Evolutionary conservation across 1,284 basidiomycete species (phyloP).

Genomic region (Microbotryum scabiosae): DNA sequence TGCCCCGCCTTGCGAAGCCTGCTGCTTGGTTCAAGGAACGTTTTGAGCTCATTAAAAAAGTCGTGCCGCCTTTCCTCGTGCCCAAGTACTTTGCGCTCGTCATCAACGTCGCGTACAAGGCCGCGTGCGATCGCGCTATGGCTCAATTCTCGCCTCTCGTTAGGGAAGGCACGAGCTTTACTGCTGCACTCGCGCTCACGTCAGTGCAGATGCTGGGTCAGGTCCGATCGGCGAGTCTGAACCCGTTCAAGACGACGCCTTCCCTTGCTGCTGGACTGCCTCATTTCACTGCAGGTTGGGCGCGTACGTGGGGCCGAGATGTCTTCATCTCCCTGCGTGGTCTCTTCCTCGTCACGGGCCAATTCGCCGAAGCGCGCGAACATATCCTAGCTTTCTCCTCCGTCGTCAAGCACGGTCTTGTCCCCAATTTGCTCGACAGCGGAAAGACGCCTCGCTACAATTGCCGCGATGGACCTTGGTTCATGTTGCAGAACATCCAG

Average conservation of each 20-base stretch:
- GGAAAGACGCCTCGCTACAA: slow-evolving; percentile 55
- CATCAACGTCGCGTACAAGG: slow-evolving; percentile 81
- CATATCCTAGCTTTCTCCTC: slow-evolving; percentile 63
- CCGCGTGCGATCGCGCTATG: slow-evolving; percentile 64
- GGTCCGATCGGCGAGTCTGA: slow-evolving; percentile 77
- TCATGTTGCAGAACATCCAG: slow-evolving; percentile 97
- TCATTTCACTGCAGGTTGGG: slow-evolving; percentile 84
- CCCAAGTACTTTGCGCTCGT: slow-evolving; percentile 90
- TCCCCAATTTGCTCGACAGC: slow-evolving; percentile 68
- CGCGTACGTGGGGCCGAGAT: slow-evolving; percentile 92
- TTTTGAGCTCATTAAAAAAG: slow-evolving; percentile 64
- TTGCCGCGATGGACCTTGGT: slow-evolving; percentile 89
- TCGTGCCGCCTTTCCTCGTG: slow-evolving; percentile 72
- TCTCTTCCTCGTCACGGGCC: slow-evolving; percentile 83
- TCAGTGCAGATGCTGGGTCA: slow-evolving; percentile 86
- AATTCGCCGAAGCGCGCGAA: slow-evolving; percentile 69
- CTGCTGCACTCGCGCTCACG: slow-evolving; percentile 74
- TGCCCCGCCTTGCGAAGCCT: slow-evolving; percentile 61
- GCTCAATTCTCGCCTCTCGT: slow-evolving; percentile 83
- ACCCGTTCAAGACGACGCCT: slow-evolving; percentile 55
- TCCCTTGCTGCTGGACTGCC: slow-evolving; percentile 89
- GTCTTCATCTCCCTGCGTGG: slow-evolving; percentile 80
- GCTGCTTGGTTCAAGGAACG: slow-evolving; percentile 74
- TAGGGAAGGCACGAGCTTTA: slow-evolving; percentile 72
- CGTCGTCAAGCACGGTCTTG: slow-evolving; percentile 47